Evolutionary conservation across 768 basidiomycete genomes (phyloP), one percentile per base, ranked within the genome.

Genomic region (Rhizopogon vinicolor): DNA sequence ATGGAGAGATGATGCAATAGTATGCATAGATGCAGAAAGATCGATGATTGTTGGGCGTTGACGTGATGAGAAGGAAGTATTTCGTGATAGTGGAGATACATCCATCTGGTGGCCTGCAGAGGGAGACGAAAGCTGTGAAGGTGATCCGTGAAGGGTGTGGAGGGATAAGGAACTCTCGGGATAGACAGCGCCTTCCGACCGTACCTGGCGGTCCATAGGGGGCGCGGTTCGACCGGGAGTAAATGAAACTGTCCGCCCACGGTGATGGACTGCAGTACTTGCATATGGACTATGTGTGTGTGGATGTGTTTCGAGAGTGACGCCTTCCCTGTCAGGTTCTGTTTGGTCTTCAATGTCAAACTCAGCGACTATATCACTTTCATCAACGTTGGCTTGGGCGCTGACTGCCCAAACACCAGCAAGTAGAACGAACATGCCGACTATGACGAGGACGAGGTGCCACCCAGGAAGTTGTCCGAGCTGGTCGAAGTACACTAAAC

Each of bases 371-470:
- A 65, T 59, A 10, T 49, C 48, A 16, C 80, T 80, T 31, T 79
- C 69, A 55, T 83, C 78, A 10, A 73, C 75, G 33, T 74, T 75
- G 2, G 87, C 81, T 49, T 87, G 85, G 50, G 91, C 82, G 59
- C 87, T 91, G 48, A 96, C 90, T 18, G 92, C 81, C 89, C 92
- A 95, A 1, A 98, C 94, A 8, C 94, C 94, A 3, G 83, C 79
- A 14, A 98, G 81, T 1, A 98, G 80, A 8, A 93, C 69, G 13
- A 80, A 68, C 53, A 93, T 92, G 1, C 94, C 94, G 7, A 91
- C 60, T 6, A 78, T 73, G 54, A 98, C 91, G 25, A 96, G 78
- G 5, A 74, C 67, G n/a, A 93, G 79, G 66, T 93, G 82, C n/a
- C 82, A 61, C 0, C 79, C 75, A 1, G 84, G 73, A 39, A 98